These are phyloP conservation scores for Dactylis glomerata DNA, from an alignment of 176 grass and related monocot species.

Conservation along the genomic window DNA sequence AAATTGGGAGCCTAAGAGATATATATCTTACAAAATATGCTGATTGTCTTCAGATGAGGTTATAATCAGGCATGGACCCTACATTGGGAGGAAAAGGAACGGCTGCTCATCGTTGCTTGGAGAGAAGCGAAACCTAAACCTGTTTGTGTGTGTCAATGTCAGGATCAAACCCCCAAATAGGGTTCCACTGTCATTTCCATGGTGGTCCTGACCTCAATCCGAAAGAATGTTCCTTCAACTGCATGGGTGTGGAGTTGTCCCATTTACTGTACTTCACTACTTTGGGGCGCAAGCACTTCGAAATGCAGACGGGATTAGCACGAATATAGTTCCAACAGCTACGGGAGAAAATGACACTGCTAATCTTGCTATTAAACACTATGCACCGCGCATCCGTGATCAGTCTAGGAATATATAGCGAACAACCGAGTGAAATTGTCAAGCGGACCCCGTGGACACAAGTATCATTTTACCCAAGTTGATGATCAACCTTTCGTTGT, in stretches of 20 bases:
- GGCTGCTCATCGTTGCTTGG: slow-evolving; percentile 18
- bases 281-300: background rate
- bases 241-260: background rate
- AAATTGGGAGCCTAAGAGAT: background rate
- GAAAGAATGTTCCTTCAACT: background rate
- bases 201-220: slow-evolving; percentile 8
- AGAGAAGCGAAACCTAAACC: slow-evolving; percentile 21
- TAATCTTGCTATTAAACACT: background rate
- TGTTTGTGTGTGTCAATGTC: background rate
- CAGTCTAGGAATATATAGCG: slow-evolving; percentile 12
- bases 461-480: slow-evolving; percentile 10
- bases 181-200: background rate
- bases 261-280: background rate
- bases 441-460: background rate
- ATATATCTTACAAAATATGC: background rate
- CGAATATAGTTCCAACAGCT: slow-evolving; percentile 30
- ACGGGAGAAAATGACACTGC: background rate
- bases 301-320: slow-evolving; percentile 29
- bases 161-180: slow-evolving; percentile 6
- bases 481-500: background rate
- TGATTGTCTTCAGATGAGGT: background rate
- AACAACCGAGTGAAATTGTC: background rate
- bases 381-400: background rate
- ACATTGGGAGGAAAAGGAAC: slow-evolving; percentile 19
- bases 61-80: background rate